Percentiles rank a stretch among this genome's conserved stretches.
Evolutionary conservation across 73 alveolate genomes (phyloP).

Genomic region (Paramecium pentaurelia): DNA sequence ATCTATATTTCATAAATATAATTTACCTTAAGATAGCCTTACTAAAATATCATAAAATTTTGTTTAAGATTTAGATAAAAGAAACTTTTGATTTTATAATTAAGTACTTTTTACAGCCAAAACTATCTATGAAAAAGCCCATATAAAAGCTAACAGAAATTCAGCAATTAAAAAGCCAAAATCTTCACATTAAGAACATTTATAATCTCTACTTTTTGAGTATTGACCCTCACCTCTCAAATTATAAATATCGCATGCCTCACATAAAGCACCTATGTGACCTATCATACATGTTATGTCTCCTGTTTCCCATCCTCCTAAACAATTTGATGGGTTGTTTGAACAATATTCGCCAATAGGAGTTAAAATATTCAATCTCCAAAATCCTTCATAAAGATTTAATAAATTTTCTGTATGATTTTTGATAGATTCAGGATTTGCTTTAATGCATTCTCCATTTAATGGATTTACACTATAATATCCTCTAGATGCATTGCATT

Average conservation of each 20-base stretch:
- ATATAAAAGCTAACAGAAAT: neutral
- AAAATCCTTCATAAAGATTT: neutral
- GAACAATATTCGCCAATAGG: neutral
- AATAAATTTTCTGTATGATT: neutral
- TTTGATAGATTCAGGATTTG: neutral
- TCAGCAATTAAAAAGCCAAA: neutral
- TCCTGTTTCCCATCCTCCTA: slow-evolving; percentile 54
- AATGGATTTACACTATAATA: neutral
- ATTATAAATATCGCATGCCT: slow-evolving; percentile 42
- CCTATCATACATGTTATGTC: slow-evolving; percentile 1
- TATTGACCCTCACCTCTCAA: slow-evolving; percentile 21
- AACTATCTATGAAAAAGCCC: neutral
- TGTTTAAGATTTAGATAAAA: neutral
- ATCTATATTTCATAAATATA: neutral
- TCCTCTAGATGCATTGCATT: neutral
- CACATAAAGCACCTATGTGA: slow-evolving; percentile 57
- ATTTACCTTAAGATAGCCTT: neutral
- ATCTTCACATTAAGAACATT: slow-evolving; percentile 19
- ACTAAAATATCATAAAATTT: neutral
- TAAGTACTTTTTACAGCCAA: neutral
- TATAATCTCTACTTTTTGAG: slow-evolving; percentile 18
- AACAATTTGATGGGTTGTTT: slow-evolving; percentile 13
- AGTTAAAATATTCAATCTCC: neutral
- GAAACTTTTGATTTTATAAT: neutral
- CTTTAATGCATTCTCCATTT: neutral